A percentile compares a stretch with the other conserved stretches of the same genome.
Conservation (phyloP, 148 eudicot genomes). For the Dysphania ambrosioides region DNA sequence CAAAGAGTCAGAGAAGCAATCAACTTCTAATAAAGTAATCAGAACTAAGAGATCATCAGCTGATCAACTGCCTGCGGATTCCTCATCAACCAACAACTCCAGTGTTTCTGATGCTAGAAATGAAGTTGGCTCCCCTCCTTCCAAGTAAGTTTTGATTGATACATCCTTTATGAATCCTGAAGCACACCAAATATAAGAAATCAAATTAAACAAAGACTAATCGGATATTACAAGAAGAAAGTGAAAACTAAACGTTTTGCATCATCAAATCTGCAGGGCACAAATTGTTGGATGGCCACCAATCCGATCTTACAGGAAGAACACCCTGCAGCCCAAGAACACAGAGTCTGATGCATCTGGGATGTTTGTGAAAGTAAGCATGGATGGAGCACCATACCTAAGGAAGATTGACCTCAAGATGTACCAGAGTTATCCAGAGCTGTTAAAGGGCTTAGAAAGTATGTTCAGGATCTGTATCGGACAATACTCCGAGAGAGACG, state of each 20-base stretch:
- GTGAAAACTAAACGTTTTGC: conserved; percentile 15
- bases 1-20: conserved; percentile 28
- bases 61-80: conserved; percentile 32
- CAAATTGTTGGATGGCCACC: conserved; percentile 82
- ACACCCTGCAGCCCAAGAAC: conserved; percentile 44
- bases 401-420: conserved; percentile 63
- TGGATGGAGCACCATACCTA: conserved; percentile 79
- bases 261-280: conserved; percentile 33
- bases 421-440: conserved; percentile 49
- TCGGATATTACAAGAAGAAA: neutral
- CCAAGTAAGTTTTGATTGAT: conserved; percentile 47
- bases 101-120: conserved; percentile 31
- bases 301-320: conserved; percentile 56
- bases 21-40: conserved; percentile 5
- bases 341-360: conserved; percentile 35
- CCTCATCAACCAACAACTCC: conserved; percentile 34
- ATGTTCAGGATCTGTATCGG: conserved; percentile 62
- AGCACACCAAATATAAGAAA: neutral
- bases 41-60: conserved; percentile 45
- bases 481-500: conserved; percentile 50
- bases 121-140: conserved; percentile 40
- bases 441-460: conserved; percentile 44
- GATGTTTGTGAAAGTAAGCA: conserved; percentile 65
- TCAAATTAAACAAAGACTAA: no score
- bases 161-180: neutral